Conservation (phyloP, 768 basidiomycete genomes). For the Mycena metata region DNA sequence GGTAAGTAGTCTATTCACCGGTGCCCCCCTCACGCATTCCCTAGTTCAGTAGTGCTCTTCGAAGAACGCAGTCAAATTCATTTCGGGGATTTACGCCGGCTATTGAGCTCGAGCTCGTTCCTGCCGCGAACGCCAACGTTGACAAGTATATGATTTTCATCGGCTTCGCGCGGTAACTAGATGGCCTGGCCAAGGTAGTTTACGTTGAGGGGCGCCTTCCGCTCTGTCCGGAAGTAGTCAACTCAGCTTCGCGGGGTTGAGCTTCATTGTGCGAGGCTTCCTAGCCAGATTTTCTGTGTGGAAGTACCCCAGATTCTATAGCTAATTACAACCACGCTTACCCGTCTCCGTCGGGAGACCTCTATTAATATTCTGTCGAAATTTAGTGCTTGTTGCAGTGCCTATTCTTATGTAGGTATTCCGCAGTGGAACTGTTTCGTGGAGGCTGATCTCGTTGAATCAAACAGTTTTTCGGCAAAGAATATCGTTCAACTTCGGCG, state of each 20-base stretch:
- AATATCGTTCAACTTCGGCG: too few relatives aligned
- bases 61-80: conserved; percentile 7
- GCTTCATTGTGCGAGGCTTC: too few relatives aligned
- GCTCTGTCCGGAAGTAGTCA: not conserved
- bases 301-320: conserved; percentile 6
- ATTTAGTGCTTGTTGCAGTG: too few relatives aligned
- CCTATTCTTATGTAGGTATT: too few relatives aligned
- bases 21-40: not conserved
- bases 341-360: conserved; percentile 8
- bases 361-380: not conserved
- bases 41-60: too few relatives aligned
- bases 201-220: not conserved
- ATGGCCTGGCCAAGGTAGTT: not conserved
- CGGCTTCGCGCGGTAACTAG: not conserved
- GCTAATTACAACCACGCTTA: not conserved
- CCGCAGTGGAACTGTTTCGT: too few relatives aligned
- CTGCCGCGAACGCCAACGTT: not conserved
- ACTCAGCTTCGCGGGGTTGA: too few relatives aligned
- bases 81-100: conserved; percentile 30
- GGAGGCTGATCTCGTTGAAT: too few relatives aligned
- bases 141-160: not conserved
- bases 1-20: conserved; percentile 15
- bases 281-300: not conserved
- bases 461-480: too few relatives aligned
- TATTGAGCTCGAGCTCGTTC: not conserved